Evolutionary conservation across 345 rosid species (phyloP), one percentile per base, ranked within the genome.

Genomic region (Gynandropsis gynandra): DNA sequence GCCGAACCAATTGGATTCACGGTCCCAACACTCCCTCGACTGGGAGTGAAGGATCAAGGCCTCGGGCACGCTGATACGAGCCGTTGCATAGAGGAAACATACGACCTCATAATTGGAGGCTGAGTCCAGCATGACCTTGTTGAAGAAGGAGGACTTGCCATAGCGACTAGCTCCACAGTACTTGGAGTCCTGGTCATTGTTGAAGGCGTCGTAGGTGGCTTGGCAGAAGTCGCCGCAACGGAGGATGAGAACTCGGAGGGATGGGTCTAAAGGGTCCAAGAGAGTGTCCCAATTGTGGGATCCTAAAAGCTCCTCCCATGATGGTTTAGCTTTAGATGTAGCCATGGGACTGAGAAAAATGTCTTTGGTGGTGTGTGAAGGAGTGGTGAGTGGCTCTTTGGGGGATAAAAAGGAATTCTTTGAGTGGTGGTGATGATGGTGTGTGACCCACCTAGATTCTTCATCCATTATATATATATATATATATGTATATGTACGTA

Each of bases 1-100:
- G 45, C 95, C 95, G 27, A 89, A 80, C 97, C 97, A 89, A 73
- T 89, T 89, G 12, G 95, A 81, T 58, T 89, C 97, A n/a, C 90
- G 82, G 72, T 89, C 97, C 88, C 97, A 83, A 4, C 85, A 69
- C 27, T 86, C 95, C 3, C 90, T 71, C 4, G 95, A 80, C 33
- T 34, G 66, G 4, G 95, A 80, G 47, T 50, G 88, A 63, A 86
- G 81, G 42, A 89, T 60, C 66, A 89, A 73, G 33, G 80, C 80
- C 66, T 80, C 71, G 0, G 79, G 75, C 38, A 69, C 35, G 54
- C 75, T 58, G 42, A 89, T 71, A 2, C 76, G 84, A 11, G 95
- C 93, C 1, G 95, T 82, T 56, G 76, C 97, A 42, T 89, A 89
- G 50, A 89, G 89, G 39, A 82, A 89, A 18, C 71, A 61, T 6